Conservation (phyloP, 2,329 filamentous ascomycete species). For the Fusarium chaquense region DNA sequence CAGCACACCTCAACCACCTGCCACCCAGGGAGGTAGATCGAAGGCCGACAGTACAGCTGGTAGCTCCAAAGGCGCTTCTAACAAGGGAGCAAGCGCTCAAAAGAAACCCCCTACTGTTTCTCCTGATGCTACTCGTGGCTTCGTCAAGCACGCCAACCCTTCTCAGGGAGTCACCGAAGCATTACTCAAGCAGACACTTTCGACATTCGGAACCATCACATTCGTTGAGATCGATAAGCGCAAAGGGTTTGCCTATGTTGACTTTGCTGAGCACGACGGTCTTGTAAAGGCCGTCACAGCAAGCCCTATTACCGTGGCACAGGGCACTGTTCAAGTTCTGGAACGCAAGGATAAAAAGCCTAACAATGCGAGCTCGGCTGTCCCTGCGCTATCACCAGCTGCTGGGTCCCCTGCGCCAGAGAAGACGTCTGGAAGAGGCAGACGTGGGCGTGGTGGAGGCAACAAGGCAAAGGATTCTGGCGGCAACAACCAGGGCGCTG, state of each 20-base stretch:
- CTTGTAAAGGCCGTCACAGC: conserved; percentile 84
- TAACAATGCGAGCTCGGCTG: conserved; percentile 34
- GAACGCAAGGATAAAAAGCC: conserved; percentile 77
- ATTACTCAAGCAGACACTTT: conserved; percentile 79
- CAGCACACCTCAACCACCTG: conserved; percentile 39
- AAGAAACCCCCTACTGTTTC: conserved; percentile 51
- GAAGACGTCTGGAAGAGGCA: conserved; percentile 50
- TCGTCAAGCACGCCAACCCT: conserved; percentile 85
- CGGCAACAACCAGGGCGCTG: conserved; percentile 23
- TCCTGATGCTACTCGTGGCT: conserved; percentile 72
- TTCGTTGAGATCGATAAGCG: conserved; percentile 93
- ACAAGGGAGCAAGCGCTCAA: conserved; percentile 47
- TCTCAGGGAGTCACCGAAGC: conserved; percentile 92
- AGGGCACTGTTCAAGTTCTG: conserved; percentile 87
- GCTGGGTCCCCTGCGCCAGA: conserved; percentile 42
- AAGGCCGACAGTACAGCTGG: conserved; percentile 40
- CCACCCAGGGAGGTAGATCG: conserved; percentile 49
- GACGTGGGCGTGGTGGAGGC: conserved; percentile 51
- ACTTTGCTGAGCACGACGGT: conserved; percentile 80
- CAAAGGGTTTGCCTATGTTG: conserved; percentile 93
- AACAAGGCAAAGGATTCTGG: conserved; percentile 45
- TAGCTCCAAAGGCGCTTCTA: conserved; percentile 37
- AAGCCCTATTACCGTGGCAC: conserved; percentile 84
- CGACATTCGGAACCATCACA: conserved; percentile 77
- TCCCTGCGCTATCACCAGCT: conserved; percentile 27